Evolutionary conservation across 2,329 filamentous ascomycete genomes (phyloP), one percentile per base, ranked within the genome.

Genomic region (Rhytidhysteron rufulum): DNA sequence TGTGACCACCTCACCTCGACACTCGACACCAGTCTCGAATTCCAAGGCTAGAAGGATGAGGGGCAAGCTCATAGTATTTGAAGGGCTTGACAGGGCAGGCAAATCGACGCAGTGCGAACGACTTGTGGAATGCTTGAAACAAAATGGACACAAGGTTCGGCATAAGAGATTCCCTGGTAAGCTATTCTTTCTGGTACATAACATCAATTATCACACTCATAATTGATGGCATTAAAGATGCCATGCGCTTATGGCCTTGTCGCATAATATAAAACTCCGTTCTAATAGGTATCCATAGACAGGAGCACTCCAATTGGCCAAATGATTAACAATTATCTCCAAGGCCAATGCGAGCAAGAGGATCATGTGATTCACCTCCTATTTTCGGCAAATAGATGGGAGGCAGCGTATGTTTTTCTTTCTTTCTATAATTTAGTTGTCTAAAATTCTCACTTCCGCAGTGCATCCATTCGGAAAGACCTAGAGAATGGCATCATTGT

Each of bases 371-470:
- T 95, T 53, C 90, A 96, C 63, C 75, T 95, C 2, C 75, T 95
- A 16, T 95, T 95, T 66, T 88, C 85, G 43, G 88, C 90, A 8
- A 96, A 96, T 62, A 78, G 90, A 34, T 95, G 90, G 90, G 90
- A 95, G 60, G 64, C 72, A 33, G 69, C 65, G 58, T 67, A 59
- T 30, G 60, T 59, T 16, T 3, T 13, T 16, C 39, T 8, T 4
- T 4, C 27, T 34, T 8, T 13, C 13, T 7, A 27, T 7, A 16
- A 24, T 31, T 27, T 8, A 41, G 22, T 7, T 20, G 20, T 32
- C 24, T 24, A 7, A 15, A 15, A 24, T 21, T 25, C 16, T 2
- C 20, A 27, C 31, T 18, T 27, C 25, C n/a, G 13, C 29, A 66
- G 65, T 9, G 41, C 57, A 6, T 55, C 54, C 2, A 72, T 74